Percentiles rank a stretch among this genome's conserved stretches.
Conservation (phyloP, 805 yeast species). For the Yarrowia sp. region DNA sequence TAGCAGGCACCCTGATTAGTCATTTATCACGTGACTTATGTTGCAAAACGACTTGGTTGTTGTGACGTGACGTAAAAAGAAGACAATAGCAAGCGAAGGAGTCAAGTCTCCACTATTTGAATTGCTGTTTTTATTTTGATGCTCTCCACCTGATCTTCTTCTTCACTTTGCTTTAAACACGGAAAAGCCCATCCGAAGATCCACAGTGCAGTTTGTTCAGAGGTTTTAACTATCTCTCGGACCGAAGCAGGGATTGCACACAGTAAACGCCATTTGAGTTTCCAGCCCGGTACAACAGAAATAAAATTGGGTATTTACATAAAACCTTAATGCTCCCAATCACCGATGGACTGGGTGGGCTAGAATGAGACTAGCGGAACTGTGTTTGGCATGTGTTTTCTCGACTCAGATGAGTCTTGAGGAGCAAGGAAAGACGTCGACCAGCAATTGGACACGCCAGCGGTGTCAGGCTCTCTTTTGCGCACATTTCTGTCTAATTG, state of each 20-base stretch:
- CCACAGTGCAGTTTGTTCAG: background rate
- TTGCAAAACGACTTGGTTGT: too few species aligned
- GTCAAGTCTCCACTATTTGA: too few species aligned
- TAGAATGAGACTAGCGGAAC: slow-evolving; percentile 14
- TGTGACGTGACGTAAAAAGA: too few species aligned
- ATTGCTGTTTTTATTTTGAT: too few species aligned
- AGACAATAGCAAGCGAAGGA: too few species aligned
- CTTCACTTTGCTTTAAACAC: too few species aligned
- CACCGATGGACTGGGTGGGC: slow-evolving; percentile 11
- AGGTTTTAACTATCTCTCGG: background rate
- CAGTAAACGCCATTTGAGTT: background rate
- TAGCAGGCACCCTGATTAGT: background rate
- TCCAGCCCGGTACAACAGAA: background rate
- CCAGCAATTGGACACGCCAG: too few species aligned
- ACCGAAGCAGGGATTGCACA: slow-evolving; percentile 7
- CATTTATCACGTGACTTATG: background rate
- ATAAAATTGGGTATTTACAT: background rate
- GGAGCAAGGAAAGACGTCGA: too few species aligned
- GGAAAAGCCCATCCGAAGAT: background rate
- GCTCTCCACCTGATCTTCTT: too few species aligned
- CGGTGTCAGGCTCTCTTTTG: too few species aligned
- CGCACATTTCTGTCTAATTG: too few species aligned
- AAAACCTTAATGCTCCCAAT: background rate
- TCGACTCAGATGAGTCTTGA: too few species aligned
- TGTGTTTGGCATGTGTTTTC: background rate